phyloP scores from a whole-genome alignment of 768 basidiomycete species.

The Agaricus blazei region DNA sequence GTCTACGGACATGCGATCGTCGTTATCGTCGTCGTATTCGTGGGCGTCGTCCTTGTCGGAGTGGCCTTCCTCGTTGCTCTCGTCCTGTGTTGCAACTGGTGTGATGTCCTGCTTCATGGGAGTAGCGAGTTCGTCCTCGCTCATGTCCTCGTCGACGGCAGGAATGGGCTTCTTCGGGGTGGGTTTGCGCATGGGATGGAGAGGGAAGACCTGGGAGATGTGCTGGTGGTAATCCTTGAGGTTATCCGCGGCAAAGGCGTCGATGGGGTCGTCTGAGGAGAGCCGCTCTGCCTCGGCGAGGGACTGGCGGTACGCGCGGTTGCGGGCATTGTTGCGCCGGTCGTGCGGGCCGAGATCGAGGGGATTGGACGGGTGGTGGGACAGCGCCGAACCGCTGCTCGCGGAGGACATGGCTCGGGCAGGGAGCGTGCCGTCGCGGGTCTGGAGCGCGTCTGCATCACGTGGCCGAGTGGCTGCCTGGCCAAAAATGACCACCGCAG shows the following conservation, averaged over 20 bases:
- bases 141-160: slow-evolving; percentile 10
- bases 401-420: neutral
- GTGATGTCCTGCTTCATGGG: slow-evolving; percentile 3
- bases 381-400: slow-evolving; percentile 26
- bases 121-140: slow-evolving; percentile 10
- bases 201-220: slow-evolving; percentile 38
- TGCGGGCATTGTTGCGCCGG: slow-evolving; percentile 40
- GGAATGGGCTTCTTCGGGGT: neutral
- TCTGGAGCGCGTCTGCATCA: slow-evolving; percentile 10
- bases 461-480: neutral
- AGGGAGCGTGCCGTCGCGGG: slow-evolving; percentile 3
- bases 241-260: slow-evolving; percentile 30
- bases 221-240: slow-evolving; percentile 47
- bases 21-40: slow-evolving; percentile 22
- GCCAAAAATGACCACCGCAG: slow-evolving; percentile 73
- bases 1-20: slow-evolving; percentile 17
- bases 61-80: slow-evolving; percentile 15
- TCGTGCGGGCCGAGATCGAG: slow-evolving; percentile 66
- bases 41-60: slow-evolving; percentile 16
- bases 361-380: slow-evolving; percentile 72
- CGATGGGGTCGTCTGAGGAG: slow-evolving; percentile 50
- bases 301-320: slow-evolving; percentile 27
- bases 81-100: slow-evolving; percentile 10
- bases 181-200: slow-evolving; percentile 9
- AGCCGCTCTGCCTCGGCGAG: slow-evolving; percentile 22